Evolutionary conservation across 2,329 filamentous ascomycete genomes (phyloP).

Genomic region (Thelonectria rubi): DNA sequence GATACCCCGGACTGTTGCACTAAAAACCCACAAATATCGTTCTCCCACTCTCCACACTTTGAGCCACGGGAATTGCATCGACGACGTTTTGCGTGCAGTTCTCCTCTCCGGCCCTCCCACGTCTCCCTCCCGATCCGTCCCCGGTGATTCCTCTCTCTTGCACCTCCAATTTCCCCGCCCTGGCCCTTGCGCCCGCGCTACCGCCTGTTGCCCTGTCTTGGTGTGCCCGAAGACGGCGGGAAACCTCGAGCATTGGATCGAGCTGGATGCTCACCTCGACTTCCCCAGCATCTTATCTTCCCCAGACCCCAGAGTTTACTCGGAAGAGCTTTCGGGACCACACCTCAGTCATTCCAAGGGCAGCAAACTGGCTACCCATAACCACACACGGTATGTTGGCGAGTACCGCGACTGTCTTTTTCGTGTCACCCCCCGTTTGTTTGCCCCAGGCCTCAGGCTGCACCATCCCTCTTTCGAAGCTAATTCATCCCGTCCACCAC

Average conservation of each 20-base stretch:
- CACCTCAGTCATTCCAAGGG: too few relatives aligned
- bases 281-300: slow-evolving; percentile 13
- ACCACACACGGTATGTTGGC: too few relatives aligned
- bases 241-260: slow-evolving; percentile 18
- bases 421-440: slow-evolving; percentile 2
- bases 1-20: slow-evolving; percentile 24
- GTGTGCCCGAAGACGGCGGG: slow-evolving; percentile 23
- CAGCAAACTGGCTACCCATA: too few relatives aligned
- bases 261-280: background rate
- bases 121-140: background rate
- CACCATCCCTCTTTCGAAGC: slow-evolving; percentile 8
- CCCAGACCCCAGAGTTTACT: slow-evolving; percentile 13
- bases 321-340: slow-evolving; percentile 5
- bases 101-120: slow-evolving; percentile 14
- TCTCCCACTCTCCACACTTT: slow-evolving; percentile 19
- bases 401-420: slow-evolving; percentile 3
- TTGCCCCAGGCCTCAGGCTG: slow-evolving; percentile 15
- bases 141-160: slow-evolving; percentile 21
- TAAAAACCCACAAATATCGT: slow-evolving; percentile 4
- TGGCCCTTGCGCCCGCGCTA: slow-evolving; percentile 44
- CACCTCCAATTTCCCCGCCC: slow-evolving; percentile 45
- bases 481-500: slow-evolving; percentile 2
- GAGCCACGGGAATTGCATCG: slow-evolving; percentile 13
- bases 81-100: slow-evolving; percentile 5
- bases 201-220: slow-evolving; percentile 27